Conservation (phyloP, 1,284 basidiomycete species). For the Phellinidium pouzarii region DNA sequence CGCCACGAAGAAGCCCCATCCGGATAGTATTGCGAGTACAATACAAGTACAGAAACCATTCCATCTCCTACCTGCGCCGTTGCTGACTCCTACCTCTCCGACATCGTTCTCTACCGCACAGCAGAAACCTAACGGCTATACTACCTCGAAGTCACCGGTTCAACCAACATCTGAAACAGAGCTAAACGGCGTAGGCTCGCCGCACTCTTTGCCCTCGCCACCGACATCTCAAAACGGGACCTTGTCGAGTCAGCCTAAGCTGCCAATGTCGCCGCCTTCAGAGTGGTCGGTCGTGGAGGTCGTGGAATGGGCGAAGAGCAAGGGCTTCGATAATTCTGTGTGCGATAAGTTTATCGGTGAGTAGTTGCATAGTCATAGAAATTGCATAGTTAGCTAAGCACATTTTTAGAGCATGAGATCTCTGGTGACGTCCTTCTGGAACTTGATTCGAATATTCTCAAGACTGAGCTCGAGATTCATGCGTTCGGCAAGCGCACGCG, state of each 20-base stretch:
- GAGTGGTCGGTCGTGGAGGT: conserved; percentile 91
- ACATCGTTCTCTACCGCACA: conserved; percentile 1
- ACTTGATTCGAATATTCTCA: conserved; percentile 87
- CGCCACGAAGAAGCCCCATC: conserved; percentile 17
- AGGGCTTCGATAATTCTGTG: conserved; percentile 81
- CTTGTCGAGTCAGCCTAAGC: not conserved
- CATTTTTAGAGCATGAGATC: conserved; percentile 87
- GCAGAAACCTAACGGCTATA: not conserved
- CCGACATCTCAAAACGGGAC: conserved; percentile 15
- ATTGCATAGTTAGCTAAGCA: no score
- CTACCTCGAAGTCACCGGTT: not conserved
- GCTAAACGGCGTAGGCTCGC: conserved; percentile 1
- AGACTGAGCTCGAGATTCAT: conserved; percentile 90
- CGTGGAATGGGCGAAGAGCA: conserved; percentile 79
- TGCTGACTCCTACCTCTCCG: conserved; percentile 8
- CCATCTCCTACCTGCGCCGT: not conserved
- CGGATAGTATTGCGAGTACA: not conserved
- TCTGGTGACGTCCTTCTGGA: conserved; percentile 95
- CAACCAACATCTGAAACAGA: conserved; percentile 2
- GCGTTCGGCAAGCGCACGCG: conserved; percentile 94
- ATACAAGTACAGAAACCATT: conserved; percentile 5
- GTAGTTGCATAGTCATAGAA: conserved; percentile 28
- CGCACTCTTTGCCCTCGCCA: conserved; percentile 16
- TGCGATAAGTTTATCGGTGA: conserved; percentile 81
- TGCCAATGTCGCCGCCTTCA: conserved; percentile 37